These are phyloP conservation scores for Chlamydomonas eustigma DNA, from an alignment of 139 green algal genomes.

Conservation along the genomic window DNA sequence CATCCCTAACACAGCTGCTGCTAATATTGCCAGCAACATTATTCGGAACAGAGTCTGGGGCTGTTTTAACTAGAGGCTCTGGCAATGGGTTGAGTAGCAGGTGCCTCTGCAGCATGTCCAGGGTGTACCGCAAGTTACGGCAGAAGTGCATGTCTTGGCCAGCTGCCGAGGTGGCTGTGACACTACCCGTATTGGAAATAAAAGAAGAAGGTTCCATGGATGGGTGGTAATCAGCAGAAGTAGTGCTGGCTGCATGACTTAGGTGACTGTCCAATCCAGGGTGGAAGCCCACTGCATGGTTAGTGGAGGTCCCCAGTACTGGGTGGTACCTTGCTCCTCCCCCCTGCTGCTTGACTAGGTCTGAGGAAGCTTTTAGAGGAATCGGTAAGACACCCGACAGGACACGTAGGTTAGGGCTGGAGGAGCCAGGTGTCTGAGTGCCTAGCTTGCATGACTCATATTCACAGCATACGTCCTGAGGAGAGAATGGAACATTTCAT, in stretches of 20 bases:
- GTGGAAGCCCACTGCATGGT: constrained; percentile 4
- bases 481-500: neutral
- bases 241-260: neutral
- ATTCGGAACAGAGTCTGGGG: no score
- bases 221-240: no score
- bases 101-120: constrained; percentile 9
- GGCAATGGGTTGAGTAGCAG: neutral
- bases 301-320: neutral
- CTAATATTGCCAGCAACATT: no score
- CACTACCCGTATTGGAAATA: neutral
- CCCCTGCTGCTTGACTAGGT: neutral
- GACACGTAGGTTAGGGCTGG: neutral
- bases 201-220: neutral
- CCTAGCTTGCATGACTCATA: neutral
- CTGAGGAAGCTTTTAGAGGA: neutral
- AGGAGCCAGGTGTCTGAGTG: neutral
- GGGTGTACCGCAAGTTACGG: neutral
- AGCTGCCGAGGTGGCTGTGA: no score
- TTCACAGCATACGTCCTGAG: neutral
- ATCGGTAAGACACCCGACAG: neutral
- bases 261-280: neutral
- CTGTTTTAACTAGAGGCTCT: neutral
- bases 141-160: neutral
- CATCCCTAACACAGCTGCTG: neutral
- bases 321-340: neutral